Conservation (phyloP, 2,329 filamentous ascomycete genomes). For the Oidium heveae region DNA sequence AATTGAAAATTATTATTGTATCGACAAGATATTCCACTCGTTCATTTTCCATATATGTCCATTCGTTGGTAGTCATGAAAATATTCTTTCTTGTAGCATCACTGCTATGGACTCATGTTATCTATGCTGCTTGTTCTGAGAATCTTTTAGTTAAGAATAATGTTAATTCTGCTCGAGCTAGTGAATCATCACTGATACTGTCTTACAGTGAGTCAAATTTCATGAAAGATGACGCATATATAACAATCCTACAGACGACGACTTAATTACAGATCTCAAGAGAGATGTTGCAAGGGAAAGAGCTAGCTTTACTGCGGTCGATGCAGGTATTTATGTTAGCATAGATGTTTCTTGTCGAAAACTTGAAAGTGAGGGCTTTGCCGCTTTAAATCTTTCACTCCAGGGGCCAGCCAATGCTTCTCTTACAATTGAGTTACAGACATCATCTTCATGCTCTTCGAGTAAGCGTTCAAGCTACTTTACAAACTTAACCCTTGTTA, state of each 20-base stretch:
- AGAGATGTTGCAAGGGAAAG: conserved; percentile 17
- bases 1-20: too few species aligned
- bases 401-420: conserved; percentile 19
- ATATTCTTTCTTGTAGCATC: too few species aligned
- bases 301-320: conserved; percentile 24
- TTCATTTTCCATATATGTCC: too few species aligned
- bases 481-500: conserved; percentile 21
- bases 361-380: conserved; percentile 21
- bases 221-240: too few species aligned
- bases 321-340: conserved; percentile 24
- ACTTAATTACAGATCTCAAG: conserved; percentile 20
- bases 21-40: too few species aligned
- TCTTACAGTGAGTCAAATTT: too few species aligned
- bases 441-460: conserved; percentile 19
- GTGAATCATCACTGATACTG: too few species aligned
- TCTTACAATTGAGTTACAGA: conserved; percentile 22
- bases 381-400: conserved; percentile 21
- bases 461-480: conserved; percentile 19
- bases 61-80: too few species aligned
- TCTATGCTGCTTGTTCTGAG: too few species aligned
- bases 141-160: too few species aligned
- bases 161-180: too few species aligned
- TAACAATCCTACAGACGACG: conserved; percentile 17
- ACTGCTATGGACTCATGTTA: too few species aligned
- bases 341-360: conserved; percentile 24